Base-by-base conservation (phyloP, 2,329 filamentous ascomycete genomes). In the Alternaria postmessia region DNA sequence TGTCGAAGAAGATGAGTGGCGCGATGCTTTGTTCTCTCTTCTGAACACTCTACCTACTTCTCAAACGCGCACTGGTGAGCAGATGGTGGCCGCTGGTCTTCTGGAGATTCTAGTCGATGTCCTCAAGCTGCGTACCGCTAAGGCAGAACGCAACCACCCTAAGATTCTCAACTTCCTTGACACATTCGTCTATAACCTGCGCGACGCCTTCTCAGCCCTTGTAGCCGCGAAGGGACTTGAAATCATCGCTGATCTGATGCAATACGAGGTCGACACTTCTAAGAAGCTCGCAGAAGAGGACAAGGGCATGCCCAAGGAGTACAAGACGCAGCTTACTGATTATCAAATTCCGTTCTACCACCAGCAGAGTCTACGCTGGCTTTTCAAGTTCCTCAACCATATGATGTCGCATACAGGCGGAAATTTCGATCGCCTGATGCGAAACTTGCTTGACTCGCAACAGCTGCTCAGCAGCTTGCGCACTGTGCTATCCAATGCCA, bases 361-460 rank as follows among this genome's bases (percentile, higher is more conserved):
- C 68, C 95, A 98, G 75, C 93, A 97, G 77, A 94, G 93, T 18
- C 84, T 99, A 30, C 94, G 96, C 73, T 96, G 92, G 88, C 84
- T 97, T 44, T 90, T 99, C 78, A 97, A 97, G 78, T 97, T 98
- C 74, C 91, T 97, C 64, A 94, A 97, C 69, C 94, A 98, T 76
- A 90, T 98, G 81, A 96, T 98, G 90, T 82, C 91, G 80, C 78
- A 96, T 85, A 85, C 89, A 82, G 77, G 91, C 56, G 92, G 91
- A 59, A 95, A 94, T 59, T 94, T 94, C 57, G 95, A 98, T 75
- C 90, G 95, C 36, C 83, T 97, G 5, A 83, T 99, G 69, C 88
- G 96, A 55, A 99, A 98, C 73, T 81, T 99, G 60, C 96, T 97
- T 48, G 96, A 99, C 78, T 97, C 95, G 44, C 91, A 94, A 24